A percentile compares a stretch with the other conserved stretches of the same genome.
These are phyloP conservation scores for Boechera stricta DNA, from an alignment of 345 rosid species.

Conservation along the genomic window DNA sequence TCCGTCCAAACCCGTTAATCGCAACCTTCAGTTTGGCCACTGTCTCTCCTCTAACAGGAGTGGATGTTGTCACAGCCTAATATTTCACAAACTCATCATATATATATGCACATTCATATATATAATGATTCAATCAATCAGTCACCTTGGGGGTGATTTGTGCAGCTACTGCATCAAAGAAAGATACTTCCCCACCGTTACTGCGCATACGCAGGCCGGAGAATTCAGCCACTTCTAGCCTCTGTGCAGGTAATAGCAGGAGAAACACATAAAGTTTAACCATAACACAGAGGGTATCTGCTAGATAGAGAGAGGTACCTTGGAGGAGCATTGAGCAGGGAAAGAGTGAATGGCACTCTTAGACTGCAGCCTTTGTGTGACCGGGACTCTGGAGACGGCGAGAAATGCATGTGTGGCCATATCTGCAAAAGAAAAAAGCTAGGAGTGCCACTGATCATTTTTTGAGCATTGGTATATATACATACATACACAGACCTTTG, in stretches of 20 bases:
- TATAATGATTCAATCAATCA: not conserved
- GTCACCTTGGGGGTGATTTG: constrained; percentile 76
- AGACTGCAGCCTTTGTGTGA: constrained; percentile 63
- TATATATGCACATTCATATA: not conserved
- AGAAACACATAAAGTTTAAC: constrained; percentile 21
- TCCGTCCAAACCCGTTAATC: constrained; percentile 94
- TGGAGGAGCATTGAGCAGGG: constrained; percentile 77
- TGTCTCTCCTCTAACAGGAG: constrained; percentile 64
- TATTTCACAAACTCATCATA: constrained; percentile 32
- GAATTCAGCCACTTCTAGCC: constrained; percentile 74
- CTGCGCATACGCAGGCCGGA: constrained; percentile 70
- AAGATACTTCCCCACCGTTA: constrained; percentile 60
- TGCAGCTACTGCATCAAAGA: constrained; percentile 74
- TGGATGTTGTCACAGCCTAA: constrained; percentile 55
- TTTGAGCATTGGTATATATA: constrained; percentile 36
- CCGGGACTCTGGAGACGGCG: constrained; percentile 79
- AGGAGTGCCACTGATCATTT: constrained; percentile 6
- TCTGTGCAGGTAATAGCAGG: constrained; percentile 50
- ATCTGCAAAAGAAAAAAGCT: constrained; percentile 47
- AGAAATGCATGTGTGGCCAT: constrained; percentile 97
- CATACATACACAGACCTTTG: constrained; percentile 27
- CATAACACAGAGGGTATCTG: not conserved
- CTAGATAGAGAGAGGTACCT: constrained; percentile 49
- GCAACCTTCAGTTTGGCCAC: constrained; percentile 95
- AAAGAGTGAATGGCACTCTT: constrained; percentile 59